Conservation (phyloP, 2,329 filamentous ascomycete species). For the Dichotomopilus funicola region DNA sequence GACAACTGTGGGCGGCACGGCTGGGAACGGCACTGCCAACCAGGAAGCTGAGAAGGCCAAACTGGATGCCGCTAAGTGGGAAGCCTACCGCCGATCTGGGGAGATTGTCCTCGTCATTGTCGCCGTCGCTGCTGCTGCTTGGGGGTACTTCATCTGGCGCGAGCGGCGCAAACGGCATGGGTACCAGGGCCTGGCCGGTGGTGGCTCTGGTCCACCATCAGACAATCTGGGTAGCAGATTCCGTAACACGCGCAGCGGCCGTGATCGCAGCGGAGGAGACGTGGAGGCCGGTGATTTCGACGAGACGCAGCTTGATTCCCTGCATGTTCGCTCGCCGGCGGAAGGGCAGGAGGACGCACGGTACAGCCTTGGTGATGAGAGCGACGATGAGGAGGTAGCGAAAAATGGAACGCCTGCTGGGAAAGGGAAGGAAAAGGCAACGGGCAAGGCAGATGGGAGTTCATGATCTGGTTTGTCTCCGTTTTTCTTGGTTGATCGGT, state of each 20-base stretch:
- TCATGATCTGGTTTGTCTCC: neutral
- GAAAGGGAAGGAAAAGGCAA: conserved; percentile 8
- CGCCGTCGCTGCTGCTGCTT: conserved; percentile 61
- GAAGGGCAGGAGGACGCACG: conserved; percentile 37
- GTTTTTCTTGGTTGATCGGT: neutral
- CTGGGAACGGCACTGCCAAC: conserved; percentile 49
- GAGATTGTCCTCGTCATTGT: conserved; percentile 81
- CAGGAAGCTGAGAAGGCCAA: conserved; percentile 62
- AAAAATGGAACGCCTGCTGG: conserved; percentile 17
- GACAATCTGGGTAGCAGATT: conserved; percentile 38
- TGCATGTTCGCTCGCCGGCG: conserved; percentile 46
- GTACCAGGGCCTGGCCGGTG: conserved; percentile 46
- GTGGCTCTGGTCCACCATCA: conserved; percentile 28
- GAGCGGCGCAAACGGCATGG: conserved; percentile 49
- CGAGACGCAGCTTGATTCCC: conserved; percentile 57
- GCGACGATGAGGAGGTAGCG: conserved; percentile 34
- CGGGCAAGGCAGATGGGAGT: neutral
- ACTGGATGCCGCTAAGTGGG: conserved; percentile 79
- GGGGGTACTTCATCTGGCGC: conserved; percentile 67
- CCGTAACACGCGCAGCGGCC: conserved; percentile 34
- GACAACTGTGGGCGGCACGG: conserved; percentile 68
- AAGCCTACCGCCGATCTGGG: conserved; percentile 80
- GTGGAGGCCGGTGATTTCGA: conserved; percentile 60
- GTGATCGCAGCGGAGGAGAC: conserved; percentile 36
- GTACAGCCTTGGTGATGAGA: conserved; percentile 53